These are phyloP conservation scores for Hyaloscypha bicolor DNA, from an alignment of 495 filamentous ascomycete species.

Conservation along the genomic window DNA sequence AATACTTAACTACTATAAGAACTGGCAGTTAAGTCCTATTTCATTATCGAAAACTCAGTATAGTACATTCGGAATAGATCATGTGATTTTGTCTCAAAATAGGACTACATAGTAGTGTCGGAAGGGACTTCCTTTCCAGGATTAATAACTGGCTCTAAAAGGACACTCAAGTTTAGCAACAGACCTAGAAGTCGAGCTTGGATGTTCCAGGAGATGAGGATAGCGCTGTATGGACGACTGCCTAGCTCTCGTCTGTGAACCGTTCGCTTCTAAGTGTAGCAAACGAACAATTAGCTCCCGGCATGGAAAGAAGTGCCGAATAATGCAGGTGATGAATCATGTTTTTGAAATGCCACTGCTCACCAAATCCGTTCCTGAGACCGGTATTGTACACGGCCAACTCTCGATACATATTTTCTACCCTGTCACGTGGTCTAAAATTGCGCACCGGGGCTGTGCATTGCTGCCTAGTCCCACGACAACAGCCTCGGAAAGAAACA, in stretches of 20 bases:
- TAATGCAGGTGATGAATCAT: not conserved
- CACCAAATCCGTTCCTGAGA: not conserved
- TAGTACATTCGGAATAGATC: too few relatives aligned
- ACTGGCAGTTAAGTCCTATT: too few relatives aligned
- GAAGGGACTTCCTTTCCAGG: too few relatives aligned
- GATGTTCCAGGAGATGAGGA: too few relatives aligned
- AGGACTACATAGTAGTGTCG: too few relatives aligned
- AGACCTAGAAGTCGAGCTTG: too few relatives aligned
- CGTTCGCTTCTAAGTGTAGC: not conserved
- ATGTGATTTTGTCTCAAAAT: too few relatives aligned
- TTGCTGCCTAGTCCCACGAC: not conserved
- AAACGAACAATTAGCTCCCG: not conserved
- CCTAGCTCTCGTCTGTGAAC: not conserved
- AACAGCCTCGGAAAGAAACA: not conserved
- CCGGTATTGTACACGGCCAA: constrained; percentile 1
- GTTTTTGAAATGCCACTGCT: not conserved
- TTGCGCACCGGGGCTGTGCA: not conserved
- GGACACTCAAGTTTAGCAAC: too few relatives aligned
- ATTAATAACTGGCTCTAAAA: too few relatives aligned
- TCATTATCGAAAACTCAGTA: too few relatives aligned
- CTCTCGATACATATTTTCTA: not conserved
- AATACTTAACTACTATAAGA: too few relatives aligned
- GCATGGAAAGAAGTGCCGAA: not conserved
- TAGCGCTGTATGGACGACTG: too few relatives aligned
- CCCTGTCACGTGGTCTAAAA: not conserved